Evolutionary conservation across 306 rosid species (phyloP).

Genomic region (Fragaria ananassa): DNA sequence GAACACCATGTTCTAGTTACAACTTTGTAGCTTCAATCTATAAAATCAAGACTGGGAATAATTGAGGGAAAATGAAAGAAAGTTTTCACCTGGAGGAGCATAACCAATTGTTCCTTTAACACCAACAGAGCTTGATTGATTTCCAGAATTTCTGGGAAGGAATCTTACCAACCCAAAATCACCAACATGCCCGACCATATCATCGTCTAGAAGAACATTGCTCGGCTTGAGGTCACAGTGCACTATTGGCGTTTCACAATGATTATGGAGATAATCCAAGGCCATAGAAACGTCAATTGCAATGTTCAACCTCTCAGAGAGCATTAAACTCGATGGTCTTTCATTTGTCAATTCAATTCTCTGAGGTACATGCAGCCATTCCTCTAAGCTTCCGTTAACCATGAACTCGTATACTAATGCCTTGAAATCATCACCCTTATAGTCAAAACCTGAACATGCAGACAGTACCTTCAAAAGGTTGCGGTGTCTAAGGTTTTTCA

Average conservation of each 20-base stretch:
- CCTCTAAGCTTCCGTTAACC: conserved; percentile 27
- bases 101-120: conserved; percentile 37
- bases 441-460: conserved; percentile 5
- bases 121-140: not conserved
- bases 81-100: conserved; percentile 31
- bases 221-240: conserved; percentile 38
- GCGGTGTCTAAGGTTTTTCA: conserved; percentile 7
- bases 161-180: conserved; percentile 37
- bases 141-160: conserved; percentile 8
- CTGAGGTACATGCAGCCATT: conserved; percentile 28
- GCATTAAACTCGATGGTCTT: conserved; percentile 13
- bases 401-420: conserved; percentile 40
- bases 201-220: conserved; percentile 28
- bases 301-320: conserved; percentile 24
- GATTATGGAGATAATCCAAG: conserved; percentile 33
- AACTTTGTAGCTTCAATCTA: not conserved
- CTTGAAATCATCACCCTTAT: conserved; percentile 30
- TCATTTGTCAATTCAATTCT: not conserved
- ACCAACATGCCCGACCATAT: conserved; percentile 33
- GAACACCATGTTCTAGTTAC: not conserved
- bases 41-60: not conserved
- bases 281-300: conserved; percentile 34
- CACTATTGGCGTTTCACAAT: conserved; percentile 23
- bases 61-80: not conserved
- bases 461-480: not conserved